A percentile compares a stretch with the other conserved stretches of the same genome.
phyloP scores from a whole-genome alignment of 2,329 filamentous ascomycete species.

The Esteya vermicola region DNA sequence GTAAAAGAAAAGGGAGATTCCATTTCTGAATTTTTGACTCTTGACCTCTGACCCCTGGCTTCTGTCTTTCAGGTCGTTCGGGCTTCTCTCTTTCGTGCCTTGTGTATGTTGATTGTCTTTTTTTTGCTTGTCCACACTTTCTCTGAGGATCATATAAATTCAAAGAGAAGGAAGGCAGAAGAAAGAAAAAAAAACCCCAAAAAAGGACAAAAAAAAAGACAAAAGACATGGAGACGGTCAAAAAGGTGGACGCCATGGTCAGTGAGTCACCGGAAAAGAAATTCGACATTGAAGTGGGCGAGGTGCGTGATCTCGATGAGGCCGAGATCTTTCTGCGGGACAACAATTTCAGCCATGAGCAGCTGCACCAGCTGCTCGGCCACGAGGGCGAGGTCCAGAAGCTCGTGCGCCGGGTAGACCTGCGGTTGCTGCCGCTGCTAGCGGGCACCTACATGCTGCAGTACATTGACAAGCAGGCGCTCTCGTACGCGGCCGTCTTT shows the following conservation, averaged over 20 bases:
- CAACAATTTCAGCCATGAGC: background rate
- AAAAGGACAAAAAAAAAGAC: too few species aligned
- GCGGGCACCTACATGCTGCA: constrained; percentile 3
- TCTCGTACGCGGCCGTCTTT: constrained; percentile 57
- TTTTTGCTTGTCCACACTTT: too few species aligned
- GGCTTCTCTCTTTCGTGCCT: too few species aligned
- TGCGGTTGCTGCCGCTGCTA: constrained; percentile 1
- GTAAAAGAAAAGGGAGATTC: too few species aligned
- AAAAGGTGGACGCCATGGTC: background rate
- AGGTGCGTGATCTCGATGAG: background rate
- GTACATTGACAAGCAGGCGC: constrained; percentile 47
- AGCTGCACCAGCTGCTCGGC: background rate
- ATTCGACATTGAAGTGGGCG: background rate
- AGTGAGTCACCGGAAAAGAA: background rate
- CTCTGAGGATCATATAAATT: too few species aligned
- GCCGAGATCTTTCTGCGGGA: constrained; percentile 1
- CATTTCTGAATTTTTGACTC: too few species aligned
- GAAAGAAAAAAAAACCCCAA: too few species aligned
- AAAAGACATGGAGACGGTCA: background rate
- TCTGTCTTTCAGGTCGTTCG: too few species aligned
- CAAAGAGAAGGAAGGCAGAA: too few species aligned
- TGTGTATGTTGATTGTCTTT: too few species aligned
- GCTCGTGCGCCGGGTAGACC: background rate
- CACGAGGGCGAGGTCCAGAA: background rate
- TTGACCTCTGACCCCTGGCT: too few species aligned